Base-by-base conservation (phyloP, 169 alveolate species). In the Miamiensis avidus region DNA sequence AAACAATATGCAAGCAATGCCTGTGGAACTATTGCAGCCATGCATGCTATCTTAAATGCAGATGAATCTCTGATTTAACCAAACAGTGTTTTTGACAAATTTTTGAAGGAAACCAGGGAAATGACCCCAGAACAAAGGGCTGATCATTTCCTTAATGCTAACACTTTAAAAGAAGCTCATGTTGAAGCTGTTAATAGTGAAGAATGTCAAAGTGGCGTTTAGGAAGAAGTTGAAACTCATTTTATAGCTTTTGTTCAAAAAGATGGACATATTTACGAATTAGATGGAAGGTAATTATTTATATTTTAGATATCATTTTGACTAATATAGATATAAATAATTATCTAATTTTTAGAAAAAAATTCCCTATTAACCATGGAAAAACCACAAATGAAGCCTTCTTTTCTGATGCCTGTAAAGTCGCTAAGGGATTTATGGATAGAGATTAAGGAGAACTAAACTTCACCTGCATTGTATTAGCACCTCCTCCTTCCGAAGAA, bases 21-120 rank as follows among this genome's bases (percentile, higher is more conserved):
- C 72, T 95, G 98, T 74, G 98, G 97, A 30, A 92, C 97, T 0
- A 92, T 95, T 1, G 96, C 94, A 1, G 74, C 93, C 28, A 78
- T 94, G 65, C 98, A 95, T 87, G 92, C 93, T 28, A 73, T 89
- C 64, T 89, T 88, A n/a, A 93, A 87, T 76, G 34, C 79, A 31
- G 81, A 81, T 30, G 30, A 33, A 82, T 65, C 27, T 31, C 64
- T 84, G 0, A 74, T 82, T 34, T 31, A 27, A 34, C 88, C 73
- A 32, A 76, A 33, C 34, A 74, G 82, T 25, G 75, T 78, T 31
- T 83, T 88, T 25, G 76, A 74, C 15, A 72, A 73, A 73, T 88
- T 82, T 77, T 65, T 34, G 33, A 32, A 82, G 49, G 75, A 65
- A 30, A 87, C 93, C 29, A 49, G 65, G 75, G 82, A 75, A 6